Base-by-base conservation (phyloP, 768 basidiomycete genomes). In the Tylopilus subfusipes region DNA sequence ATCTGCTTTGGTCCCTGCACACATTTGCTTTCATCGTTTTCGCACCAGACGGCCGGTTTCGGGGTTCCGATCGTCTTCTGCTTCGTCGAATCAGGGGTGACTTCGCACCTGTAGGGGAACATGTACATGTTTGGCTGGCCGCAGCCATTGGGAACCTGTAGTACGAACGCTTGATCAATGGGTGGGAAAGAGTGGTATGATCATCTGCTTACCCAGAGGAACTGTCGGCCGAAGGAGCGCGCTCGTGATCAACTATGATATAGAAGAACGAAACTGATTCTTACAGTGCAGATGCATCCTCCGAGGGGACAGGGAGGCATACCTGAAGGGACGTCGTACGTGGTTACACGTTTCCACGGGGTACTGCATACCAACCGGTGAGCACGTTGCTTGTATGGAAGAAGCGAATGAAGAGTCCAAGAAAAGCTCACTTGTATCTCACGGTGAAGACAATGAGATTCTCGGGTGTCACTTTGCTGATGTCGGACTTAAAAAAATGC, bases 111-210 rank as follows among this genome's bases (percentile, higher is more conserved):
- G 16, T 31, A 39, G 8, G 55, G 55, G 5, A 24, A 8, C 22
- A 63, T 9, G 48, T 48, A 58, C 0, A 47, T 42, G 45, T 63
- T 65, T 5, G 19, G 31, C 14, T 51, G 2, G 12, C 63, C 63
- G 21, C 59, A 63, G 1, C 8, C 10, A 10, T 29, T 1, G 5
- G 63, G 31, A 36, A 52, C 2, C 63, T 63, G 40, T n/a, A 31
- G 21, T 9, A 24, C 31, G 22, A 24, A 39, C 2, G 16, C 24
- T 18, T 6, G 2, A 25, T 59, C 25, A 61, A 36, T 9, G 18
- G 21, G 4, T 2, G 5, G n/a, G 39, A 16, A 13, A 19, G 1
- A n/a, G 6, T 4, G 1, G 14, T 9, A 18, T n/a, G 1, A 10
- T 22, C 18, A 24, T 27, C 29, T 2, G 6, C 58, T 58, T 24